phyloP scores from a whole-genome alignment of 306 rosid species.

The Cicer yamashitae region DNA sequence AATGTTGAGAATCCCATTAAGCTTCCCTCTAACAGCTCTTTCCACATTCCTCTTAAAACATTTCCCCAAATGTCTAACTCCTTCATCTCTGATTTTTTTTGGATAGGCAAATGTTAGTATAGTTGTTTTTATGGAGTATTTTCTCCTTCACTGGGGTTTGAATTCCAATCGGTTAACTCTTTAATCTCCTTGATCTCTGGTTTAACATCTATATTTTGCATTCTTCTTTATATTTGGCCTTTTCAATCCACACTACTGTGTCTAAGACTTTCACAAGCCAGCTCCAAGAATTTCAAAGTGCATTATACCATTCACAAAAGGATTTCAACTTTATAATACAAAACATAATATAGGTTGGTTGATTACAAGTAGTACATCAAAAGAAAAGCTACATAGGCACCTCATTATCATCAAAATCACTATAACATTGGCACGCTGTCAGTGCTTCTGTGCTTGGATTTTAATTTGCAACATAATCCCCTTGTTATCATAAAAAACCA shows the following conservation, averaged over 20 bases:
- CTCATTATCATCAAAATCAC: conserved; percentile 23
- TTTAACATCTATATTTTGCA: conserved; percentile 16
- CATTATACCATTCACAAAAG: not conserved
- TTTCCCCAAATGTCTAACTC: not conserved
- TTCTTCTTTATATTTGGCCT: not conserved
- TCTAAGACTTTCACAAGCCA: conserved; percentile 7
- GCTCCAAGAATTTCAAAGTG: not conserved
- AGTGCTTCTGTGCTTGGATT: not conserved
- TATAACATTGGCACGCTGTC: not conserved
- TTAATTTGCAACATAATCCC: not conserved
- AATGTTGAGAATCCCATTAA: conserved; percentile 24
- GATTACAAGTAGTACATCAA: conserved; percentile 1
- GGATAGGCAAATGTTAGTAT: no score
- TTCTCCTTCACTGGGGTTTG: no score
- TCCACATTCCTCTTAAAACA: not conserved
- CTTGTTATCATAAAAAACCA: conserved; percentile 7
- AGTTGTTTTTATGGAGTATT: no score
- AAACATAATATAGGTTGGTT: conserved; percentile 1
- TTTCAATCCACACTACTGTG: not conserved
- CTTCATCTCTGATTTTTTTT: no score
- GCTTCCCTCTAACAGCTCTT: not conserved
- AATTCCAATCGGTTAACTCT: no score
- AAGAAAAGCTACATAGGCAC: not conserved
- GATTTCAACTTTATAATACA: conserved; percentile 15
- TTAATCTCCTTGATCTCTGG: not conserved